Base-by-base conservation (phyloP, 805 yeast species). In the Saccharomyces mikatae region DNA sequence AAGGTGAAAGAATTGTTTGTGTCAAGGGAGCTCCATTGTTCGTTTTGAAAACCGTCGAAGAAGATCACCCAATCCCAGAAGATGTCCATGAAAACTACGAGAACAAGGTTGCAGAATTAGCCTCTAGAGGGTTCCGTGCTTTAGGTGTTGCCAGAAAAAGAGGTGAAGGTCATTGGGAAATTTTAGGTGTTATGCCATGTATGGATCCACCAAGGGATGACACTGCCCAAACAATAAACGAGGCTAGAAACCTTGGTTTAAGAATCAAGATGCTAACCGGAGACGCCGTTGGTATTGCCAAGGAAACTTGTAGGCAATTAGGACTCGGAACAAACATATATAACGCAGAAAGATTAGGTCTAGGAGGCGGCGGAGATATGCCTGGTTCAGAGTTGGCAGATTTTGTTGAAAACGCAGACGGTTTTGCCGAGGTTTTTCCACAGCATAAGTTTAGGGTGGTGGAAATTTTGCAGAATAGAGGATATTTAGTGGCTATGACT, bases 171-270 rank as follows among this genome's bases (percentile, higher is more conserved):
- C 95, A 88, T 84, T 90, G 96, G 96, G 96, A 90, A 79, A 89
- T 90, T 67, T 80, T 90, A 71, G 97, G 97, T 75, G 91, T 90
- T 75, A 89, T 90, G 96, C 97, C 97, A 76, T 89, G 96, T 80
- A 87, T 88, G 91, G 97, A 90, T 78, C 97, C 97, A 71, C 97
- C 97, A 78, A 87, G 97, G 84, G 96, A 90, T 78, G 97, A 90
- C 77, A 90, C 97, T 80, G 96, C 95, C 69, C 83, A 84, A 71
- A 90, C 97, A 73, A 94, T 90, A 73, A 75, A 80, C 75, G 97
- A 90, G 79, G 97, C 97, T 67, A 84, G 87, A 79, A 71, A 78
- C 65, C 83, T 90, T 71, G 97, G 97, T 83, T 82, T 90, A 72
- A 85, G 94, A 78, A 94, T 90, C 68, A 90, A 90, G 86, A 90